Evolutionary conservation across 352 stramenopile genomes (phyloP).

Genomic region (Blastocystis sp.): DNA sequence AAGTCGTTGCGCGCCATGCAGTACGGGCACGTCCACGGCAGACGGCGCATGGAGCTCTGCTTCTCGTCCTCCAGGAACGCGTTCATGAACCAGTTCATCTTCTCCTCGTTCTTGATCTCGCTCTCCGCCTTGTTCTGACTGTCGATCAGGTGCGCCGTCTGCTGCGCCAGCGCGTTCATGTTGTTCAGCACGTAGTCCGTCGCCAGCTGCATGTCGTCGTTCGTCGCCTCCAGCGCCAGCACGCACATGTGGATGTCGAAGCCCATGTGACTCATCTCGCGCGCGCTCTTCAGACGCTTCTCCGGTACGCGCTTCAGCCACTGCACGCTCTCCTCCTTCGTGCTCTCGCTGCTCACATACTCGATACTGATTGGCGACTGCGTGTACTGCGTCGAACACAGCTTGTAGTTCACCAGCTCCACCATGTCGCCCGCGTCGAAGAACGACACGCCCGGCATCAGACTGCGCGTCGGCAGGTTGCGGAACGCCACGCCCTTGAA

Average conservation of each 20-base stretch:
- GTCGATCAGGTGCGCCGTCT: conserved; percentile 41
- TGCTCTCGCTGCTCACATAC: conserved; percentile 52
- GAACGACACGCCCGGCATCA: conserved; percentile 60
- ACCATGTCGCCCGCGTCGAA: conserved; percentile 71
- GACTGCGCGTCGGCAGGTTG: conserved; percentile 18
- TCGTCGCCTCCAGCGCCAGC: conserved; percentile 61
- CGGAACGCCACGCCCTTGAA: conserved; percentile 70
- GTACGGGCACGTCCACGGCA: conserved; percentile 41
- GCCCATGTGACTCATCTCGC: conserved; percentile 54
- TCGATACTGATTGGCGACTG: conserved; percentile 14
- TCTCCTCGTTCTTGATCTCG: conserved; percentile 19
- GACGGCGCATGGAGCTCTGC: conserved; percentile 1
- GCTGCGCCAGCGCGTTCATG: conserved; percentile 26
- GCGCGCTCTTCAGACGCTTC: conserved; percentile 22
- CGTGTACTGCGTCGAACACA: conserved; percentile 34
- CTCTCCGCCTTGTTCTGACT: conserved; percentile 51
- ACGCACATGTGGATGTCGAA: conserved; percentile 59
- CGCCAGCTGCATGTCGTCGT: conserved; percentile 44
- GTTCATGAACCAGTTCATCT: conserved; percentile 65
- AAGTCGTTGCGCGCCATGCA: conserved; percentile 36
- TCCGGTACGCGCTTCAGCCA: conserved; percentile 65
- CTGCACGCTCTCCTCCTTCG: conserved; percentile 58
- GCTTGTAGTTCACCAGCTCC: conserved; percentile 51
- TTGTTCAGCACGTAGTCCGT: conserved; percentile 55
- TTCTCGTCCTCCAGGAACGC: conserved; percentile 70